These are phyloP conservation scores for Stagonosporopsis chrysanthemi DNA, from an alignment of 2,329 filamentous ascomycete species.

Conservation along the genomic window DNA sequence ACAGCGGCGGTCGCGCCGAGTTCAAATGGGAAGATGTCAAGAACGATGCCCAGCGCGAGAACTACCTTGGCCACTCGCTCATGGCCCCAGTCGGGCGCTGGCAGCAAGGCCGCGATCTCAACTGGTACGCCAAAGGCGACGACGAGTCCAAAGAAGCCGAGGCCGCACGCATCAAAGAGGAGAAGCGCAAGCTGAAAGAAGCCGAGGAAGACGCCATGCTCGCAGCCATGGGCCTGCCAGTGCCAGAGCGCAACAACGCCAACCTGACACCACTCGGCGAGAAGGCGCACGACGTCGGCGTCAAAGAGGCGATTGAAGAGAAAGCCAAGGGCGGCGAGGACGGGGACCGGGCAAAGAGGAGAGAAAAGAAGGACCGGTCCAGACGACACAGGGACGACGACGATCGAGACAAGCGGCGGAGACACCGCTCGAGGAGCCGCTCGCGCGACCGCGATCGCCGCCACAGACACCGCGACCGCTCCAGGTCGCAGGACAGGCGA, in stretches of 20 bases:
- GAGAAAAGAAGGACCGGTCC: constrained; percentile 35
- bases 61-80: constrained; percentile 86
- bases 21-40: constrained; percentile 98
- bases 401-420: constrained; percentile 32
- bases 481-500: constrained; percentile 39
- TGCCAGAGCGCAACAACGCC: constrained; percentile 71
- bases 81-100: constrained; percentile 93
- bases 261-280: constrained; percentile 66
- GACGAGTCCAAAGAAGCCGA: constrained; percentile 64
- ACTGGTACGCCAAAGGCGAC: constrained; percentile 70
- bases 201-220: constrained; percentile 92
- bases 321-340: constrained; percentile 51
- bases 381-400: constrained; percentile 36
- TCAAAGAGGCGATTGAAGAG: constrained; percentile 63
- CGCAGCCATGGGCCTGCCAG: constrained; percentile 79
- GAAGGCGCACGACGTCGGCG: constrained; percentile 60
- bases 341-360: constrained; percentile 26
- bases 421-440: constrained; percentile 37
- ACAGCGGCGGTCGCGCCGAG: constrained; percentile 82
- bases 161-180: constrained; percentile 67
- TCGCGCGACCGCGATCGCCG: constrained; percentile 40
- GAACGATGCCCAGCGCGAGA: constrained; percentile 85
- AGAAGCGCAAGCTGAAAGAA: constrained; percentile 83
- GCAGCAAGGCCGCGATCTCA: constrained; percentile 78
- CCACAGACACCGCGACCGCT: constrained; percentile 40